Evolutionary conservation across 768 basidiomycete genomes (phyloP).

Genomic region (Naematelia encephala): DNA sequence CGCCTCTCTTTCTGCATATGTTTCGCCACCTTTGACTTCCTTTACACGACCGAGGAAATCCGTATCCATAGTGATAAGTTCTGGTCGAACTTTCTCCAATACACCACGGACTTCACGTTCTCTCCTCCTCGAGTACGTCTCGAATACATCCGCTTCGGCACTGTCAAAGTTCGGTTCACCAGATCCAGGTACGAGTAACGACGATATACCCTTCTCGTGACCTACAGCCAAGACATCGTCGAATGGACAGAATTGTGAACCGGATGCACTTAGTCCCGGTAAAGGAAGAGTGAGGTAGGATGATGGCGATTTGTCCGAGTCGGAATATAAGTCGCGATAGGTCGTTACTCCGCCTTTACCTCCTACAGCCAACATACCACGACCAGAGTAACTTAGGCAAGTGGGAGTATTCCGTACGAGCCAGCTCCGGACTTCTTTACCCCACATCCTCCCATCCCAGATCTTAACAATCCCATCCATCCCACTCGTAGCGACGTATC

Average conservation of each 20-base stretch:
- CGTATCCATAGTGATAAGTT: slow-evolving; percentile 69
- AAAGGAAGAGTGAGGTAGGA: slow-evolving; percentile 86
- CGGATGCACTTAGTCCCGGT: slow-evolving; percentile 70
- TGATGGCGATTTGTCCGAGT: slow-evolving; percentile 52
- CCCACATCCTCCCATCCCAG: slow-evolving; percentile 98
- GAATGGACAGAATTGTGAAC: slow-evolving; percentile 71
- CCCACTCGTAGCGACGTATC: slow-evolving; percentile 88
- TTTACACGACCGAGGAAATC: slow-evolving; percentile 50
- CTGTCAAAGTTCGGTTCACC: slow-evolving; percentile 96
- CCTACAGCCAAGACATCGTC: slow-evolving; percentile 51
- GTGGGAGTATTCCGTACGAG: slow-evolving; percentile 57
- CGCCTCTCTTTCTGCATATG: slow-evolving; percentile 47
- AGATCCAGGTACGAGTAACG: slow-evolving; percentile 81
- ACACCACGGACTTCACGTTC: slow-evolving; percentile 88
- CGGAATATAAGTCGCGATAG: slow-evolving; percentile 61
- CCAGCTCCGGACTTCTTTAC: slow-evolving; percentile 78
- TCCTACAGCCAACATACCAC: slow-evolving; percentile 75
- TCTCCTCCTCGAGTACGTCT: slow-evolving; percentile 71
- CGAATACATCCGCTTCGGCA: slow-evolving; percentile 89
- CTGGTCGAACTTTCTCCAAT: slow-evolving; percentile 91
- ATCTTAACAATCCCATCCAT: slow-evolving; percentile 85
- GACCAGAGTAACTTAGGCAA: slow-evolving; percentile 78
- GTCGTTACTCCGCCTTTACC: slow-evolving; percentile 82
- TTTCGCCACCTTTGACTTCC: slow-evolving; percentile 40
- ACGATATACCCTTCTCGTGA: slow-evolving; percentile 66